Conservation (phyloP, 345 rosid genomes). For the Leavenworthia alabamica region DNA sequence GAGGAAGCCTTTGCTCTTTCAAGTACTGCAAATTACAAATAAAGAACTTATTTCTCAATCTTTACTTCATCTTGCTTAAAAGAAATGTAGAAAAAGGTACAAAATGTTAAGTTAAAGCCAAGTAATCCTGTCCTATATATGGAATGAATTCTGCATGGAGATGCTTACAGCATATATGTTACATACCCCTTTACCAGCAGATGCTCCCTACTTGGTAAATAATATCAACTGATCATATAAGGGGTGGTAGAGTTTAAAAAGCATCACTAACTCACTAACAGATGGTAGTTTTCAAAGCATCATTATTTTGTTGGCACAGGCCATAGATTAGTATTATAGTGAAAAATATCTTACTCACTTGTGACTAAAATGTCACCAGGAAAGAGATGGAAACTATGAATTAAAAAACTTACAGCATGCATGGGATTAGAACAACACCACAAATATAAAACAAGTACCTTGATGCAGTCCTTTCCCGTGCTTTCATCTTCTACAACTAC, state of each 20-base stretch:
- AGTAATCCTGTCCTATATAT: neutral
- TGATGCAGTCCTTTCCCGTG: conserved; percentile 96
- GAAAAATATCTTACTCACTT: neutral
- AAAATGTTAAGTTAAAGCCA: neutral
- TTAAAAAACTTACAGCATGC: conserved; percentile 4
- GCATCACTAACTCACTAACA: conserved; percentile 10
- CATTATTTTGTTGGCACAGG: conserved; percentile 9
- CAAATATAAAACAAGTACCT: conserved; percentile 43
- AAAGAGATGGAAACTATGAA: neutral
- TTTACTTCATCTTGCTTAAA: neutral
- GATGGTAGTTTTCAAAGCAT: neutral
- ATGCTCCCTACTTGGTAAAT: neutral
- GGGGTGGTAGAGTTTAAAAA: conserved; percentile 2
- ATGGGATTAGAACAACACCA: conserved; percentile 16
- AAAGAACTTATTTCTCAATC: conserved; percentile 6
- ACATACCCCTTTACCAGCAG: conserved; percentile 1
- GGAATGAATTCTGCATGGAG: conserved; percentile 7
- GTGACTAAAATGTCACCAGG: neutral
- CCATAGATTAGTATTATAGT: conserved; percentile 6
- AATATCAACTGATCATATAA: neutral
- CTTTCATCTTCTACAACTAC: conserved; percentile 94
- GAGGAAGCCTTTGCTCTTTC: conserved; percentile 98
- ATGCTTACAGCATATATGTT: conserved; percentile 13
- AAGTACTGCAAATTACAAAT: conserved; percentile 61
- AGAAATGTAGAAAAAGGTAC: conserved; percentile 12